Conservation (phyloP, 2,329 filamentous ascomycete species). For the Verticillium isaacii region DNA sequence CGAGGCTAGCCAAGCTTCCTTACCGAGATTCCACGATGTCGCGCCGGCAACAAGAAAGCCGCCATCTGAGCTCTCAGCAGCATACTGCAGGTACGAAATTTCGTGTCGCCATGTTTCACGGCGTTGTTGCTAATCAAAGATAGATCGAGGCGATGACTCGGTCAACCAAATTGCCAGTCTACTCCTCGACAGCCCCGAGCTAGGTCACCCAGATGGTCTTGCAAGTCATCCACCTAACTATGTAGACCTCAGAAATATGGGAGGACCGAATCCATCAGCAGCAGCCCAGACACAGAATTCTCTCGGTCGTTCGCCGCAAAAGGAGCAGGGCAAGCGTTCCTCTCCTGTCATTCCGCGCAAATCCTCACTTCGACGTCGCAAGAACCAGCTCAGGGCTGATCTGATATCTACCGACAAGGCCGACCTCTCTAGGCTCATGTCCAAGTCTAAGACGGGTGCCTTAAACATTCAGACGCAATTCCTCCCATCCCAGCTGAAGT, state of each 20-base stretch:
- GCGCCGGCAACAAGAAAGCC: too few relatives aligned
- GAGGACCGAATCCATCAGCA: neutral
- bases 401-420: neutral
- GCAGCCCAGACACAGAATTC: neutral
- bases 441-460: slow-evolving; percentile 8
- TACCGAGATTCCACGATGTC: too few relatives aligned
- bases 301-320: neutral
- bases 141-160: slow-evolving; percentile 1
- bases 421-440: neutral
- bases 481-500: neutral
- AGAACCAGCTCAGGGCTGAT: neutral
- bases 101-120: neutral
- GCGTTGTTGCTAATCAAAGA: neutral
- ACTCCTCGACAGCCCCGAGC: slow-evolving; percentile 7
- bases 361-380: slow-evolving; percentile 6
- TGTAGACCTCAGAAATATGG: slow-evolving; percentile 1
- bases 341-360: slow-evolving; percentile 9
- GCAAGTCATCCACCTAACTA: slow-evolving; percentile 8
- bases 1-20: too few relatives aligned
- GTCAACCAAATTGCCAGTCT: slow-evolving; percentile 8
- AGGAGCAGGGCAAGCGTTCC: neutral
- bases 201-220: slow-evolving; percentile 1
- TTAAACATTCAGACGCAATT: neutral
- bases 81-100: neutral
- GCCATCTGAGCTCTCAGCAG: too few relatives aligned